phyloP scores from a whole-genome alignment of 805 yeast species.

The Barnettozyma siamensis region DNA sequence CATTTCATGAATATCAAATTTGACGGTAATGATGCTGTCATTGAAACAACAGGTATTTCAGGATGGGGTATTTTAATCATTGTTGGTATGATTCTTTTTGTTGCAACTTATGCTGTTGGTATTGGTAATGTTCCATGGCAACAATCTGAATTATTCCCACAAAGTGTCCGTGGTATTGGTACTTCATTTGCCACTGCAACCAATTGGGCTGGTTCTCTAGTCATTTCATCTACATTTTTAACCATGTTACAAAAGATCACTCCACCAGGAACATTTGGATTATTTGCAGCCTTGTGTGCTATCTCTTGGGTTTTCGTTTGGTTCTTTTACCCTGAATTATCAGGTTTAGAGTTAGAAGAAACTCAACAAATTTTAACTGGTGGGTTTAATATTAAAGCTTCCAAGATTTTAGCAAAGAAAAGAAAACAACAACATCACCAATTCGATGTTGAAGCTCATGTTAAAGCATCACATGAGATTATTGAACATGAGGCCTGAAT shows the following conservation, averaged over 20 bases:
- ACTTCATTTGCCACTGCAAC: slow-evolving; percentile 86
- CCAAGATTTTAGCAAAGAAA: slow-evolving; percentile 49
- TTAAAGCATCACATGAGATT: slow-evolving; percentile 25
- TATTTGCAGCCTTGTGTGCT: slow-evolving; percentile 78
- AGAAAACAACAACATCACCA: slow-evolving; percentile 22
- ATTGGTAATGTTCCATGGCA: slow-evolving; percentile 99
- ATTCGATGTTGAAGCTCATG: slow-evolving; percentile 21
- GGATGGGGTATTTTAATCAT: slow-evolving; percentile 90
- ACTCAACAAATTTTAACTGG: slow-evolving; percentile 73
- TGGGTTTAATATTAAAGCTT: slow-evolving; percentile 79
- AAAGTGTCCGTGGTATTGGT: slow-evolving; percentile 88
- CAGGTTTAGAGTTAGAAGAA: slow-evolving; percentile 88
- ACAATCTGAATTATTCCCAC: slow-evolving; percentile 92
- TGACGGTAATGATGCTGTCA: slow-evolving; percentile 38
- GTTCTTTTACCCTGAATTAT: slow-evolving; percentile 88
- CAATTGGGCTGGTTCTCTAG: slow-evolving; percentile 93
- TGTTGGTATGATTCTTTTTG: slow-evolving; percentile 78
- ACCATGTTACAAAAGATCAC: slow-evolving; percentile 92
- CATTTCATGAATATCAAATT: slow-evolving; percentile 70
- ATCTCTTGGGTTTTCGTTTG: slow-evolving; percentile 67
- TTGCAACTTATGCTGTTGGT: slow-evolving; percentile 89
- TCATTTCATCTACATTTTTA: slow-evolving; percentile 85
- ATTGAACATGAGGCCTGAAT: slow-evolving; percentile 16
- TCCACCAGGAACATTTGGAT: slow-evolving; percentile 90
- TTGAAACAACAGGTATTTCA: slow-evolving; percentile 36